Evolutionary conservation across 495 filamentous ascomycete genomes (phyloP), one percentile per base, ranked within the genome.

Genomic region (Annulohypoxylon nitens): DNA sequence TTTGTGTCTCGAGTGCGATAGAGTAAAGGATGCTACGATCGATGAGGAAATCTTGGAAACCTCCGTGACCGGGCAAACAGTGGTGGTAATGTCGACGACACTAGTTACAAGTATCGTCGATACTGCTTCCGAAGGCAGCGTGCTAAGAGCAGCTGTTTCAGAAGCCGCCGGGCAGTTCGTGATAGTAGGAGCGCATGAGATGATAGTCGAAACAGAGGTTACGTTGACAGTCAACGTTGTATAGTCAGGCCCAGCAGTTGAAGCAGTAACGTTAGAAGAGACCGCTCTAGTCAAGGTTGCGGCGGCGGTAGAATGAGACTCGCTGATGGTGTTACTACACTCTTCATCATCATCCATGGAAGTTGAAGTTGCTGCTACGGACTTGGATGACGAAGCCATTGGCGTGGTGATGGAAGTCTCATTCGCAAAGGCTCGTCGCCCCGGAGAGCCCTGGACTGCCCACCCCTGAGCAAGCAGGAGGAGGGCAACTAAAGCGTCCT

Each of bases 61-160:
- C n/a, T 70, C 73, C 16, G 73, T 74, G 39, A 78, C 73, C 12
- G 73, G 70, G 62, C 75, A 78, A n/a, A 76, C 75, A 33, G 70
- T 78, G 9, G 75, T 78, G n/a, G 75, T 78, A 9, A 76, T n/a
- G 18, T 57, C 76, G 58, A 78, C 67, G 39, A 74, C 70, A n/a
- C 57, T 74, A 10, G 76, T 78, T 12, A 78, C 61, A 1, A 76
- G 39, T 6, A 73, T 59, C 37, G 71, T 75, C 47, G 75, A 77
- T 43, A 72, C 58, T 7, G 72, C 75, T 25, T 53, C 75, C 33
- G 55, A n/a, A 10, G 75, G 72, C 11, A 75, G 30, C 2, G 75
- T 67, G 53, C 65, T 72, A 14, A 75, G 68, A 5, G 45, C 72
- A 3, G 61, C 61, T 2, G 69, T 73, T 9, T 74, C 69, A 9